These are phyloP conservation scores for Tolypocladium paradoxum DNA, from an alignment of 2,329 filamentous ascomycete species.

Conservation along the genomic window DNA sequence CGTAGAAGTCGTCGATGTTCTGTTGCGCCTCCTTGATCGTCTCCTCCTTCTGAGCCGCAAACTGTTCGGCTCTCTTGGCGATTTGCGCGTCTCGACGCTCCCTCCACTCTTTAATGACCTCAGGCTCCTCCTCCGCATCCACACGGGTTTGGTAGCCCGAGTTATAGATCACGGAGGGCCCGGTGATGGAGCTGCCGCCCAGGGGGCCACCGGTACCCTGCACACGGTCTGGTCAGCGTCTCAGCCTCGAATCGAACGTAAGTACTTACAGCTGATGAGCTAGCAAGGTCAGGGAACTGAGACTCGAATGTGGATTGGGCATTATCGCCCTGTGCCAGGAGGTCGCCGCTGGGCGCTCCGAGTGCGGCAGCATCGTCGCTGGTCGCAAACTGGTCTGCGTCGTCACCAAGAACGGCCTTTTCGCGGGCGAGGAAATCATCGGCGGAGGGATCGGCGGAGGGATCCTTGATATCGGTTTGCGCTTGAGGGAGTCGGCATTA, in stretches of 20 bases:
- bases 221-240: conserved; percentile 1
- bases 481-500: conserved; percentile 33
- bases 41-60: conserved; percentile 69
- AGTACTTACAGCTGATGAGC: conserved; percentile 21
- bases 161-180: conserved; percentile 52
- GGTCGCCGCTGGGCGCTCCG: conserved; percentile 55
- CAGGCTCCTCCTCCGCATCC: conserved; percentile 70
- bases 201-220: conserved; percentile 19
- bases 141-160: conserved; percentile 48
- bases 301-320: conserved; percentile 59
- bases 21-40: conserved; percentile 82
- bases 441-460: conserved; percentile 47
- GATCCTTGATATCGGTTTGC: conserved; percentile 53
- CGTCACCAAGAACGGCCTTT: conserved; percentile 80
- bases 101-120: conserved; percentile 86
- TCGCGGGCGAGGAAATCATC: conserved; percentile 89
- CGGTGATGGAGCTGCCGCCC: conserved; percentile 51
- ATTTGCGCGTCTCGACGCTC: conserved; percentile 77
- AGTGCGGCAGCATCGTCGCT: conserved; percentile 58
- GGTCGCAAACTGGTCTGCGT: conserved; percentile 81
- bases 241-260: neutral
- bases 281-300: conserved; percentile 73
- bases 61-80: conserved; percentile 74
- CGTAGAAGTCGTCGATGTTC: conserved; percentile 98
- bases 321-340: conserved; percentile 57